Conservation (phyloP, 177 flowering plant genomes). For the Vitis hybrid region DNA sequence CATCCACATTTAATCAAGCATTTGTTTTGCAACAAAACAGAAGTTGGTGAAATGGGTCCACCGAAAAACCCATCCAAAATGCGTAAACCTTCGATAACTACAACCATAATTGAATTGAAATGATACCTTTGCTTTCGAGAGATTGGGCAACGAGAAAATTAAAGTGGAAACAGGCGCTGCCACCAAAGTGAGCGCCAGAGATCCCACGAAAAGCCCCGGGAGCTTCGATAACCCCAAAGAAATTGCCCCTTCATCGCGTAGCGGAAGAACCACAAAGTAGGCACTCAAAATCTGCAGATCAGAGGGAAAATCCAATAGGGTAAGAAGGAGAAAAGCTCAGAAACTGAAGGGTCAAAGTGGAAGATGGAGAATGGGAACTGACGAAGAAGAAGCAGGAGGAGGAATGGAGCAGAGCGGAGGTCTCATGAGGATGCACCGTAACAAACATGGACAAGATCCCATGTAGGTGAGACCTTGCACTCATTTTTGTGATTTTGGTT, state of each 20-base stretch:
- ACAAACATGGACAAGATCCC: conserved; percentile 57
- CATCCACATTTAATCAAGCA: too few species aligned
- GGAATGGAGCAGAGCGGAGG: conserved; percentile 65
- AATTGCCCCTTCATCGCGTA: conserved; percentile 97
- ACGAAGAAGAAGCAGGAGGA: conserved; percentile 93
- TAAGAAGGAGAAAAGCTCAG: not conserved
- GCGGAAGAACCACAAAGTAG: conserved; percentile 86
- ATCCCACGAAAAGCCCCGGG: conserved; percentile 84
- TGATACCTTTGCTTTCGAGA: conserved; percentile 78
- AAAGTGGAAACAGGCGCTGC: conserved; percentile 89
- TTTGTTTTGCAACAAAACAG: not conserved
- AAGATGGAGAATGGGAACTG: conserved; percentile 18
- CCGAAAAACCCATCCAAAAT: not conserved
- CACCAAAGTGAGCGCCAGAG: conserved; percentile 73
- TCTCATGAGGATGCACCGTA: conserved; percentile 83
- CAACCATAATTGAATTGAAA: not conserved
- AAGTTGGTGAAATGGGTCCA: not conserved
- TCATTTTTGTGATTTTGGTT: conserved; percentile 14
- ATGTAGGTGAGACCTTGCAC: conserved; percentile 35
- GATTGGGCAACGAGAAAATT: conserved; percentile 78
- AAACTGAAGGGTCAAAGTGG: not conserved
- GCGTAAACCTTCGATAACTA: not conserved
- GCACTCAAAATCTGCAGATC: conserved; percentile 80
- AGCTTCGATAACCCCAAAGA: conserved; percentile 81
- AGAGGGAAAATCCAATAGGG: not conserved